Evolutionary conservation across 2,329 filamentous ascomycete species (phyloP).

Genomic region (Clarireedia hainanense): DNA sequence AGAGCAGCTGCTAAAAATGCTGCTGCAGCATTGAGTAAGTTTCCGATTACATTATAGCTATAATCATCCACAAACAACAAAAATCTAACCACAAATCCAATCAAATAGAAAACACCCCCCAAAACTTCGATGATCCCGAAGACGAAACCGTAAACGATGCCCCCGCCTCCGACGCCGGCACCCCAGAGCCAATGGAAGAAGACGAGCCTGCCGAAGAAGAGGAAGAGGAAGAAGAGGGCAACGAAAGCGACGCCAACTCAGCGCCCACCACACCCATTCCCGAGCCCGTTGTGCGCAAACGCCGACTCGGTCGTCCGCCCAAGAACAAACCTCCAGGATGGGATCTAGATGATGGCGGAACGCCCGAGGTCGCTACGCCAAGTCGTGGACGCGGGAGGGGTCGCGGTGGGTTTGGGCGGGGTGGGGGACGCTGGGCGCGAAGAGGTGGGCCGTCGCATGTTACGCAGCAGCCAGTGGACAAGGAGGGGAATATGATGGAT

Average conservation of each 20-base stretch:
- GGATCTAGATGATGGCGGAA: slow-evolving; percentile 46
- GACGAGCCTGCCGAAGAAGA: slow-evolving; percentile 37
- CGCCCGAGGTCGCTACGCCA: slow-evolving; percentile 39
- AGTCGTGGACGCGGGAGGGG: slow-evolving; percentile 52
- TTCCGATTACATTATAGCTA: slow-evolving; percentile 14
- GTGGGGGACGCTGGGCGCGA: slow-evolving; percentile 59
- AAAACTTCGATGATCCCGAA: slow-evolving; percentile 35
- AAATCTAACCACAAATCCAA: slow-evolving; percentile 2
- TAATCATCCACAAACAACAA: neutral
- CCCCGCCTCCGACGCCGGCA: slow-evolving; percentile 23
- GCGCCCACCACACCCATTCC: slow-evolving; percentile 27
- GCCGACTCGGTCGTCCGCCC: slow-evolving; percentile 73
- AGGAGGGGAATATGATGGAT: slow-evolving; percentile 85
- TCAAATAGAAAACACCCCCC: slow-evolving; percentile 40
- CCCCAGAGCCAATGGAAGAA: slow-evolving; percentile 24
- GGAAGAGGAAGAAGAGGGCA: slow-evolving; percentile 38
- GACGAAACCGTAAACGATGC: slow-evolving; percentile 39
- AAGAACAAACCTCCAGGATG: slow-evolving; percentile 79
- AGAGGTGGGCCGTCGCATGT: slow-evolving; percentile 64
- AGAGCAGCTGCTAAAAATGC: slow-evolving; percentile 47
- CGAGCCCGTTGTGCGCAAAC: slow-evolving; percentile 54
- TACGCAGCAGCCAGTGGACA: slow-evolving; percentile 80
- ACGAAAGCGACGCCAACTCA: slow-evolving; percentile 42
- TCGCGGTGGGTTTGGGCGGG: slow-evolving; percentile 46
- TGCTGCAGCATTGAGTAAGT: slow-evolving; percentile 45